These are phyloP conservation scores for Groenewaldozyma sp. DNA, from an alignment of 1,139 yeast genomes.

Conservation along the genomic window DNA sequence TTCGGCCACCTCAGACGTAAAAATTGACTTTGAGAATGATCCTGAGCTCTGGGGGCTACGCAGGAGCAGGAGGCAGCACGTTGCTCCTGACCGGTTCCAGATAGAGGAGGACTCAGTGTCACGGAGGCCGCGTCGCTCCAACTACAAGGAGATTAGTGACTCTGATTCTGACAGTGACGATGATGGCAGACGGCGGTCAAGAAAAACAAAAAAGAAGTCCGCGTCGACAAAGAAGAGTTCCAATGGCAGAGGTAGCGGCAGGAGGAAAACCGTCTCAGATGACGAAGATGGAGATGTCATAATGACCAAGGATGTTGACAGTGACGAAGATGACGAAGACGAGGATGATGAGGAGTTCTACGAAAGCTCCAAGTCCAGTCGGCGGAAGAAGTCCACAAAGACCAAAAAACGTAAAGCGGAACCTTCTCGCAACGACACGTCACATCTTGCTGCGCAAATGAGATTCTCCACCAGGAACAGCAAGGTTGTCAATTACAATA, in stretches of 20 bases:
- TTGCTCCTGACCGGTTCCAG: conserved; percentile 38
- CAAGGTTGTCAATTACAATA: conserved; percentile 62
- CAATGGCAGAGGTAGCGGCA: conserved; percentile 7
- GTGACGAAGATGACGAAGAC: conserved; percentile 26
- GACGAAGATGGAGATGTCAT: conserved; percentile 8
- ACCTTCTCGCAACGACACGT: conserved; percentile 4
- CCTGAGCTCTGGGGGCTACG: conserved; percentile 92
- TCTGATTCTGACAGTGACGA: conserved; percentile 20
- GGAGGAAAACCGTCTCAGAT: conserved; percentile 3
- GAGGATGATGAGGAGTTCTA: conserved; percentile 30
- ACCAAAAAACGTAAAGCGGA: conserved; percentile 13
- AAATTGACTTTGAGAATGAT: conserved; percentile 29
- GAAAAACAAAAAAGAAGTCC: conserved; percentile 11
- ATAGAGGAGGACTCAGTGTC: conserved; percentile 31
- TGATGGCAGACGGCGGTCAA: conserved; percentile 7
- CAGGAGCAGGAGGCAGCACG: conserved; percentile 69
- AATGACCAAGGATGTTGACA: conserved; percentile 14
- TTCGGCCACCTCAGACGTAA: neutral
- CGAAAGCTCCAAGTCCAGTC: conserved; percentile 15
- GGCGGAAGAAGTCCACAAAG: conserved; percentile 20
- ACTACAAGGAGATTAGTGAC: conserved; percentile 18
- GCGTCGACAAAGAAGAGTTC: conserved; percentile 6
- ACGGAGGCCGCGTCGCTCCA: conserved; percentile 10
- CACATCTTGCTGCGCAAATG: conserved; percentile 27
- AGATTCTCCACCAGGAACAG: conserved; percentile 73